Conservation (phyloP, 352 stramenopile genomes). For the Paralagenidium karlingii region DNA sequence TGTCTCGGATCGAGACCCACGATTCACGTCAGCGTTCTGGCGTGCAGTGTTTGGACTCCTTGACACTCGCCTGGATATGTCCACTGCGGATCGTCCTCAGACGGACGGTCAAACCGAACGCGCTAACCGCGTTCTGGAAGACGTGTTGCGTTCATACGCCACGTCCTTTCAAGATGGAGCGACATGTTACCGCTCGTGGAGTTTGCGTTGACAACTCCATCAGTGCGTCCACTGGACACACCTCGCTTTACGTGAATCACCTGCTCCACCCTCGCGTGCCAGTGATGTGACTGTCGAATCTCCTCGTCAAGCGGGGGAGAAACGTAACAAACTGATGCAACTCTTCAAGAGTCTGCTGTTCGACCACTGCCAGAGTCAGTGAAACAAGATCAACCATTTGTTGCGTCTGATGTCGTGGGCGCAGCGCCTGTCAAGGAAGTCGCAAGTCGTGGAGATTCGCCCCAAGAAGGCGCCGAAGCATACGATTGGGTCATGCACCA, state of each 20-base stretch:
- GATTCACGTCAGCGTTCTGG: conserved; percentile 11
- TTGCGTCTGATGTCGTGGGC: no score
- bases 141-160: conserved; percentile 7
- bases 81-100: conserved; percentile 4
- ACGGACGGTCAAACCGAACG: conserved; percentile 10
- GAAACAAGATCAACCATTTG: no score
- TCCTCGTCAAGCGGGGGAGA: no score
- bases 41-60: conserved; percentile 3
- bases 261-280: not conserved
- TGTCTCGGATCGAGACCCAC: conserved; percentile 7
- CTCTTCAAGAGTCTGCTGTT: no score
- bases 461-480: no score
- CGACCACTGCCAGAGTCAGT: no score
- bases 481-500: no score
- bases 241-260: not conserved
- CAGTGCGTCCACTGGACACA: not conserved
- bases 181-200: conserved; percentile 1
- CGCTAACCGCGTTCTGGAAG: conserved; percentile 7
- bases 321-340: no score
- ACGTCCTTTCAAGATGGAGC: not conserved
- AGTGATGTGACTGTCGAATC: not conserved
- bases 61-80: conserved; percentile 4
- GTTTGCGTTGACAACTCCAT: conserved; percentile 4
- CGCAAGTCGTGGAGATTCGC: no score
- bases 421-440: no score